phyloP scores from a whole-genome alignment of 2,329 filamentous ascomycete species.

The Coniochaeta ligniaria region DNA sequence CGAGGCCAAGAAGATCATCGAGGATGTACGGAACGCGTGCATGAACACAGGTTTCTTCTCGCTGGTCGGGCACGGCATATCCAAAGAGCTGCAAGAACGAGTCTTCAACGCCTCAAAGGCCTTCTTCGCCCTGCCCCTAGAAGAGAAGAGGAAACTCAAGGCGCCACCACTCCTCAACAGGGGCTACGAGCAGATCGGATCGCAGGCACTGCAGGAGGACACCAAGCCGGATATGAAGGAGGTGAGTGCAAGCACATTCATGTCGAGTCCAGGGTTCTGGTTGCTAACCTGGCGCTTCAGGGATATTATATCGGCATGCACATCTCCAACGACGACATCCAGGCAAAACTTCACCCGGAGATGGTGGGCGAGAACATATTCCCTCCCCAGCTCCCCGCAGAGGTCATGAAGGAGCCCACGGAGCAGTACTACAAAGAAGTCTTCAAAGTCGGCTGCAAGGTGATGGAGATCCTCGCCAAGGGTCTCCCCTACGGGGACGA shows the following conservation, averaged over 20 bases:
- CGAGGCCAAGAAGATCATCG: conserved; percentile 17
- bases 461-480: conserved; percentile 33
- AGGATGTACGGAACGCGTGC: conserved; percentile 22
- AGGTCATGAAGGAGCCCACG: conserved; percentile 27
- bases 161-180: conserved; percentile 24
- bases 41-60: conserved; percentile 22
- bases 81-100: conserved; percentile 12
- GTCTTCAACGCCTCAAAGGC: conserved; percentile 23
- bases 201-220: conserved; percentile 35
- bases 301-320: conserved; percentile 33
- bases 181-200: conserved; percentile 41
- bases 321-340: conserved; percentile 17
- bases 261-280: neutral
- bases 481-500: conserved; percentile 31
- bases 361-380: conserved; percentile 32
- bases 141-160: conserved; percentile 34
- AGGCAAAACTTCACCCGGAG: conserved; percentile 28
- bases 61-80: conserved; percentile 18
- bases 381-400: conserved; percentile 15
- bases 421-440: conserved; percentile 32
- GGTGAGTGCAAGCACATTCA: conserved; percentile 3
- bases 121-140: conserved; percentile 40
- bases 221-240: conserved; percentile 41
- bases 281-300: conserved; percentile 4
- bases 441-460: conserved; percentile 27